A percentile compares a stretch with the other conserved stretches of the same genome.
Conservation (phyloP, 2,329 filamentous ascomycete genomes). For the Trichoderma citrinoviride region DNA sequence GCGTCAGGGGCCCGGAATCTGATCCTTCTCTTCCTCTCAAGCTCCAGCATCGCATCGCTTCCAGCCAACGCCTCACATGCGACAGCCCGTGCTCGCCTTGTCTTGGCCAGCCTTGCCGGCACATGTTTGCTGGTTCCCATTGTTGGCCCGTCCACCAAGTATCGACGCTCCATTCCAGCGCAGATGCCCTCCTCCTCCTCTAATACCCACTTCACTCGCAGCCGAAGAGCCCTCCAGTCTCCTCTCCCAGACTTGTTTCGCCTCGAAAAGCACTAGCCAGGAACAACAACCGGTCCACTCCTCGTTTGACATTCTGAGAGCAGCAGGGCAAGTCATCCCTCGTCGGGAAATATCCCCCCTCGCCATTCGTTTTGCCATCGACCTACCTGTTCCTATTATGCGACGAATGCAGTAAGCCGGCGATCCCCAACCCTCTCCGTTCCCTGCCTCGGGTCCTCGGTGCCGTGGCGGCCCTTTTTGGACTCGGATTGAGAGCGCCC, state of each 20-base stretch:
- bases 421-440: background rate
- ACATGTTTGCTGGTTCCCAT: background rate
- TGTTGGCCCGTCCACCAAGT: background rate
- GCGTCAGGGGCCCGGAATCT: constrained; percentile 4
- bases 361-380: background rate
- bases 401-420: too few relatives aligned
- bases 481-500: background rate
- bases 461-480: constrained; percentile 2
- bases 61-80: background rate
- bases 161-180: background rate
- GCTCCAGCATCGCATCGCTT: too few relatives aligned
- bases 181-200: background rate
- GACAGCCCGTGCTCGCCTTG: constrained; percentile 11
- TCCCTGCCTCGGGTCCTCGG: constrained; percentile 2
- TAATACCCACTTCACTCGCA: background rate
- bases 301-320: background rate
- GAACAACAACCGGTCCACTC: background rate
- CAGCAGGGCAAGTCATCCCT: too few relatives aligned
- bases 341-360: background rate
- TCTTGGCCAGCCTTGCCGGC: constrained; percentile 11
- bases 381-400: too few relatives aligned
- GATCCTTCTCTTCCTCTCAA: background rate
- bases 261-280: background rate
- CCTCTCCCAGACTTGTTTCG: background rate
- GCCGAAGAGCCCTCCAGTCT: background rate